Evolutionary conservation across 306 rosid genomes (phyloP).

Genomic region (Castanea mollissima): DNA sequence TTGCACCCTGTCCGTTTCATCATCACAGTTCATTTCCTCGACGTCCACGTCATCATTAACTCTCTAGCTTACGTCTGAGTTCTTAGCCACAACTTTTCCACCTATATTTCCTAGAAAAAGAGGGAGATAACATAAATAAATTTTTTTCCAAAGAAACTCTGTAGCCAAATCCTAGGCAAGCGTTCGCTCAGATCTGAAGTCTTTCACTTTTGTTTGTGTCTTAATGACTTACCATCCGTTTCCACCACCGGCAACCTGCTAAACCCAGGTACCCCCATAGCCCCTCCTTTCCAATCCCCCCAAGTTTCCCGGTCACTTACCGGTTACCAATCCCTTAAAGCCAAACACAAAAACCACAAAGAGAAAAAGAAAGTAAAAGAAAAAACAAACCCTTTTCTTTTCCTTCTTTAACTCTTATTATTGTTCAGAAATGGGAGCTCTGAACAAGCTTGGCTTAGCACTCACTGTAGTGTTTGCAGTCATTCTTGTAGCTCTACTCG

Average conservation of each 20-base stretch:
- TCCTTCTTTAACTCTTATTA: too few relatives aligned
- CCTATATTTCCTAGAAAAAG: slow-evolving; percentile 4
- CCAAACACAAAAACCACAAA: not conserved
- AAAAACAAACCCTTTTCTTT: too few relatives aligned
- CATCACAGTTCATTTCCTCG: not conserved
- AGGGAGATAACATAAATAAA: not conserved
- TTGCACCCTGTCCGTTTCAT: slow-evolving; percentile 6
- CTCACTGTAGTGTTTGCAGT: slow-evolving; percentile 22
- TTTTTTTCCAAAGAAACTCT: too few relatives aligned
- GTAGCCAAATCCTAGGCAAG: too few relatives aligned
- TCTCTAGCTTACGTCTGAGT: not conserved
- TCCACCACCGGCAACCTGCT: slow-evolving; percentile 25
- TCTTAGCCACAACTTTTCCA: not conserved
- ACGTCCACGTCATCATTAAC: slow-evolving; percentile 24
- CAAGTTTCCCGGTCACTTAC: not conserved
- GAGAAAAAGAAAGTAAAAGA: too few relatives aligned
- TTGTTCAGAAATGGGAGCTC: slow-evolving; percentile 18
- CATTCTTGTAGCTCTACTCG: slow-evolving; percentile 24
- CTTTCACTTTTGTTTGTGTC: not conserved
- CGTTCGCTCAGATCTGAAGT: too few relatives aligned
- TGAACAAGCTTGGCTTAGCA: slow-evolving; percentile 19
- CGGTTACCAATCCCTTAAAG: slow-evolving; percentile 1
- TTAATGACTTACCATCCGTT: not conserved
- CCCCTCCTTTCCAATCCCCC: not conserved
- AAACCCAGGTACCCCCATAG: not conserved